Base-by-base conservation (phyloP, 169 alveolate species). In the Plasmodium malariae region DNA sequence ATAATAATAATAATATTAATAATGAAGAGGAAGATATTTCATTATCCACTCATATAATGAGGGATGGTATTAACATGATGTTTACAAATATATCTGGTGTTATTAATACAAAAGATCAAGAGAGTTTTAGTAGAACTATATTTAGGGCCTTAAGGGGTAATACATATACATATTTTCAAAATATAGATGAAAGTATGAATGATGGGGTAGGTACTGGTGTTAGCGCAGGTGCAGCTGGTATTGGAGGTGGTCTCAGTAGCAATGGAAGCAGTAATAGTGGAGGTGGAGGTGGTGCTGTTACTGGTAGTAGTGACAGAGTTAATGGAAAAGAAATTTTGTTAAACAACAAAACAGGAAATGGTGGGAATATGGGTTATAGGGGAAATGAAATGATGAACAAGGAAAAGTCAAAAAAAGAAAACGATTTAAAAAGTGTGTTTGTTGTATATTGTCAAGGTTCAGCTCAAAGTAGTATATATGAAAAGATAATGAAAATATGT, bases 101-200 rank as follows among this genome's bases (percentile, higher is more conserved):
- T 4, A 95, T 98, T 36, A 93, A 96, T 28, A 95, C 95, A 37
- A 97, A 93, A 43, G 99, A 98, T 67, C 94, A 97, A 78, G 95
- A 93, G 68, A 96, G 98, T 55, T 98, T 98, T 89, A 96, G 98
- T 59, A 95, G 99, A 72, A 96, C 98, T 57, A 92, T 99, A 3
- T 98, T 98, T 94, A 96, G 99, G 88, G 97, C 98, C 0, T 97
- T 99, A 68, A 92, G 99, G 67, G 99, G 99, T 1, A 99, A 98
- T 69, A 98, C 99, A 32, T 95, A 97, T 93, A 95, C 98, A 24
- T 93, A 93, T 60, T 96, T 98, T 72, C 96, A 94, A 72, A 98
- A 97, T 49, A 96, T 97, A 19, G 96, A 95, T 34, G 96, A 93
- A 54, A 74, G 86, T 51, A 89, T 91, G 54, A 45, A 63, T 17